Evolutionary conservation across 768 basidiomycete genomes (phyloP).

Genomic region (Leccinum sublutescens): DNA sequence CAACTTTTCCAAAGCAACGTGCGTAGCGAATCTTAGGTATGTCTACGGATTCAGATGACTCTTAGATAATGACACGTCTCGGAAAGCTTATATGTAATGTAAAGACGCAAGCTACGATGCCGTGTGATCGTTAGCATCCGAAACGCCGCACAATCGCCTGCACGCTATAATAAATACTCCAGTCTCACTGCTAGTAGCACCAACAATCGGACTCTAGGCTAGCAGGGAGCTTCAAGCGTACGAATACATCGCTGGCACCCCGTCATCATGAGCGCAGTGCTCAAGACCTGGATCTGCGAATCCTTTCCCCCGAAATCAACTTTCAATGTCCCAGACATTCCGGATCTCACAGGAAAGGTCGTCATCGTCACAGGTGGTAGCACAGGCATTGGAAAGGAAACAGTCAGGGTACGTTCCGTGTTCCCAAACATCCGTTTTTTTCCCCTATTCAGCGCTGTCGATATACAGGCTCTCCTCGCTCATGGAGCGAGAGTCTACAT

Average conservation of each 20-base stretch:
- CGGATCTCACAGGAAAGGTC: slow-evolving; percentile 35
- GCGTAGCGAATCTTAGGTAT: too few species aligned
- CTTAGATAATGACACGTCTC: too few species aligned
- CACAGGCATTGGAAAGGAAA: slow-evolving; percentile 32
- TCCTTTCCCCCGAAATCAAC: slow-evolving; percentile 23
- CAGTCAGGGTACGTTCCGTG: slow-evolving; percentile 7
- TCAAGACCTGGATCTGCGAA: slow-evolving; percentile 11
- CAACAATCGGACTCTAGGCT: too few species aligned
- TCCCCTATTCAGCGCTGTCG: neutral
- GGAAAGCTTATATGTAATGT: too few species aligned
- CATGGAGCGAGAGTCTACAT: slow-evolving; percentile 39
- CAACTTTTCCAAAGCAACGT: too few species aligned
- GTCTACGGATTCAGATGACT: too few species aligned
- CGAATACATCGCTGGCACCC: neutral
- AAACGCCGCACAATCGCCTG: neutral
- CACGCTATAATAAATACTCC: neutral
- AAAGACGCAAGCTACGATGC: too few species aligned
- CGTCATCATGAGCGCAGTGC: slow-evolving; percentile 3
- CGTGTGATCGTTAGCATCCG: neutral
- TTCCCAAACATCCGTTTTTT: neutral
- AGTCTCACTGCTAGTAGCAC: neutral
- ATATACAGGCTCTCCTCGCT: slow-evolving; percentile 24
- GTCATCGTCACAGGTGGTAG: slow-evolving; percentile 36
- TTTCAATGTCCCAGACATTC: slow-evolving; percentile 32
- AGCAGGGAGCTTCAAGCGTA: too few species aligned